These are phyloP conservation scores for Macroventuria anomochaeta DNA, from an alignment of 2,329 filamentous ascomycete species.

Conservation along the genomic window DNA sequence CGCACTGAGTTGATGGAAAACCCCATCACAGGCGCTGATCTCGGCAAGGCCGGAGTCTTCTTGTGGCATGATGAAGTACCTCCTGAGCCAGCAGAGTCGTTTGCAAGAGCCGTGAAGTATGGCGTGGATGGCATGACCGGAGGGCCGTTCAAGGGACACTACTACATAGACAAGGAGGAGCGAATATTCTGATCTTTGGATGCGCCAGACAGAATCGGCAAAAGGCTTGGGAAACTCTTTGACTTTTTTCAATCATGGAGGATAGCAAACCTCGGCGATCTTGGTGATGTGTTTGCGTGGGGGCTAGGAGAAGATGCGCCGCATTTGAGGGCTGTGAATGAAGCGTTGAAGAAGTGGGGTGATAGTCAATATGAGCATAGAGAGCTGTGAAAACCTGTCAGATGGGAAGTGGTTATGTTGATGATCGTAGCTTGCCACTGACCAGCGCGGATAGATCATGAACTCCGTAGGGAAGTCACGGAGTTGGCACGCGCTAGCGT, in stretches of 20 bases:
- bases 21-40: slow-evolving; percentile 64
- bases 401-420: background rate
- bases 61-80: slow-evolving; percentile 50
- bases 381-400: background rate
- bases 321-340: slow-evolving; percentile 47
- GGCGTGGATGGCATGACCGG: slow-evolving; percentile 62
- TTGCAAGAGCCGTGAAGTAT: slow-evolving; percentile 60
- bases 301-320: slow-evolving; percentile 69
- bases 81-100: slow-evolving; percentile 62
- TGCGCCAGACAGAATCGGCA: slow-evolving; percentile 63
- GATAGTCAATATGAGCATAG: background rate
- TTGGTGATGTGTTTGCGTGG: slow-evolving; percentile 79
- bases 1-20: slow-evolving; percentile 66
- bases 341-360: slow-evolving; percentile 2
- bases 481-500: slow-evolving; percentile 2
- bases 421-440: background rate
- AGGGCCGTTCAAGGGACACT: slow-evolving; percentile 61
- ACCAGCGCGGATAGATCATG: background rate
- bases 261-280: slow-evolving; percentile 46
- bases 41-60: slow-evolving; percentile 59
- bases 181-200: slow-evolving; percentile 78
- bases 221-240: slow-evolving; percentile 68
- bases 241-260: slow-evolving; percentile 23
- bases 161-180: slow-evolving; percentile 68
- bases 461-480: background rate